Conservation (phyloP, 495 filamentous ascomycete genomes). For the Rhizodiscina lignyota region DNA sequence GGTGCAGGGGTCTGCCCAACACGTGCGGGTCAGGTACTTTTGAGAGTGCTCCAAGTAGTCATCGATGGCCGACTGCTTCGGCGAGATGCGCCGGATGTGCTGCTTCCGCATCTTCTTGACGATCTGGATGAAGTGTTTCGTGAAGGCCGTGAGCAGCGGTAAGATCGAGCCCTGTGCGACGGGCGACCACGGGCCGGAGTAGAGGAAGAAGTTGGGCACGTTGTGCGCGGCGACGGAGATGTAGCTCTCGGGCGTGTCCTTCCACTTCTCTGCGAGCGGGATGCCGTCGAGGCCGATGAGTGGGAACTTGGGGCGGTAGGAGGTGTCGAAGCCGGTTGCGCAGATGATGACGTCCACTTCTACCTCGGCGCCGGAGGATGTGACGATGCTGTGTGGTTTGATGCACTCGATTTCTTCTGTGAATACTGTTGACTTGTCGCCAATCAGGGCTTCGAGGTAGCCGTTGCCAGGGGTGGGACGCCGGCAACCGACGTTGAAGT, state of each 20-base stretch:
- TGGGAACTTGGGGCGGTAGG: conserved; percentile 19
- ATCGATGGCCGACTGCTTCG: not conserved
- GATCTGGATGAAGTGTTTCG: conserved; percentile 17
- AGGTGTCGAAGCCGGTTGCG: conserved; percentile 23
- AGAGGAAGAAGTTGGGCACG: conserved; percentile 21
- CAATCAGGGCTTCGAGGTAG: no score
- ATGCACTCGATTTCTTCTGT: no score
- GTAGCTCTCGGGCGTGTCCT: conserved; percentile 16
- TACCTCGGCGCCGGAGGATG: conserved; percentile 17
- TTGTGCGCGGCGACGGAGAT: conserved; percentile 18
- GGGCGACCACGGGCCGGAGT: conserved; percentile 17
- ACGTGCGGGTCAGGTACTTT: not conserved
- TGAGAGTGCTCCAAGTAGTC: not conserved
- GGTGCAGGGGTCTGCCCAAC: not conserved
- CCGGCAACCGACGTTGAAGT: no score
- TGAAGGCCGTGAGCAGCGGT: conserved; percentile 15
- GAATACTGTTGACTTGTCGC: no score
- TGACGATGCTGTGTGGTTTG: no score
- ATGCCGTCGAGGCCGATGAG: conserved; percentile 18
- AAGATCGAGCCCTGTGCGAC: conserved; percentile 20
- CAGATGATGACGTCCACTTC: conserved; percentile 21
- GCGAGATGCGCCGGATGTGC: conserved; percentile 15
- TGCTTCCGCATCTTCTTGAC: conserved; percentile 25
- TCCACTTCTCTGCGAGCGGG: conserved; percentile 19
- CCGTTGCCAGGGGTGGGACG: no score